Evolutionary conservation across 2,329 filamentous ascomycete species (phyloP), one percentile per base, ranked within the genome.

Genomic region (Fusarium pseudocircinatum): DNA sequence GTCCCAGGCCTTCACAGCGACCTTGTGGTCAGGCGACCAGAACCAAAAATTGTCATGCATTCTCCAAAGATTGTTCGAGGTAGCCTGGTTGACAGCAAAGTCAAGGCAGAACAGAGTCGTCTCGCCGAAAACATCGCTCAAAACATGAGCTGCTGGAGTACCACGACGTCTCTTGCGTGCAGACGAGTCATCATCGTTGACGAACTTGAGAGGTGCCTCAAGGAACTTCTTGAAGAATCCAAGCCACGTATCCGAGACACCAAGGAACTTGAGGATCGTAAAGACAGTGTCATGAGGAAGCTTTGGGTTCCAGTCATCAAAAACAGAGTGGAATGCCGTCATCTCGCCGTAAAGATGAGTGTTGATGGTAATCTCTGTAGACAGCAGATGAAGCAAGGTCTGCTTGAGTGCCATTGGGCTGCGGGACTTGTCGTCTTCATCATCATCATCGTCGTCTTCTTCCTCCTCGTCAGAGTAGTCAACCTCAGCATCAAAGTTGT

Each of bases 21-120:
- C 83, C 7, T 82, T 70, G 53, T 90, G 86, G 11, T 88, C 83
- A 14, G 87, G 86, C 72, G 84, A 75, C 90, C 90, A 92, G 77
- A 92, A 90, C 90, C 90, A 93, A 58, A 92, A 84, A 71, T 92
- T 90, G 70, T 92, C 91, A 58, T 91, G 87, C 42, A 92, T 83
- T 18, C 91, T 87, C 78, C 90, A 90, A 16, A 92, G 79, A n/a
- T 85, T 82, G 4, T 82, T 81, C 0, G 80, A 75, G 0, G 90
- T 89, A 4, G 82, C 80, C 66, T 88, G 86, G 63, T 92, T 92
- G 62, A 93, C 85, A 1, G 90, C 85, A 75, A 89, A 90, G 75
- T 93, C 91, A 73, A 93, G 86, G 67, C 88, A 90, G 75, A 93
- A 93, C 0, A 93, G 81, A 1, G 91, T 81, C 0, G 84, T 81